Percentiles rank a stretch among this genome's conserved stretches.
Conservation (phyloP, 441 rosid species). For the Biscutella auriculata region DNA sequence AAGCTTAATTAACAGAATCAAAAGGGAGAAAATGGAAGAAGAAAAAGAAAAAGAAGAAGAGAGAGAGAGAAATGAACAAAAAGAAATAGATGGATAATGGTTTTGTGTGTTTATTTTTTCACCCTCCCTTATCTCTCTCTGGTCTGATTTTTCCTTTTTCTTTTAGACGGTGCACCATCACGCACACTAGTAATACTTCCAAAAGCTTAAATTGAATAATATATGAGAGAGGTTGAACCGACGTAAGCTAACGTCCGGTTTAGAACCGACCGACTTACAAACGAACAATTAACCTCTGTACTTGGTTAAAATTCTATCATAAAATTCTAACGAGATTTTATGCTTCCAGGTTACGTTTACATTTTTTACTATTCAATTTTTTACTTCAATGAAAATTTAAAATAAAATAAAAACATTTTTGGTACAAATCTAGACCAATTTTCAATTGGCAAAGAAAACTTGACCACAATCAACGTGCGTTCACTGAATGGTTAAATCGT, state of each 20-base stretch:
- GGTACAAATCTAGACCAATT: too few relatives aligned
- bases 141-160: constrained; percentile 7
- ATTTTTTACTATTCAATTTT: too few relatives aligned
- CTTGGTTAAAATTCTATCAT: not conserved
- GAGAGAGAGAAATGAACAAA: not conserved
- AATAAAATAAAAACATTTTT: too few relatives aligned
- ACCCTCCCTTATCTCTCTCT: constrained; percentile 22
- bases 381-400: too few relatives aligned
- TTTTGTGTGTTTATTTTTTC: constrained; percentile 14
- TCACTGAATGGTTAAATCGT: too few relatives aligned
- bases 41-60: not conserved
- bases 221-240: constrained; percentile 14
- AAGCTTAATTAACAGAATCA: constrained; percentile 9
- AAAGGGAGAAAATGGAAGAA: not conserved
- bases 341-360: too few relatives aligned
- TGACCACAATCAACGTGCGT: too few relatives aligned
- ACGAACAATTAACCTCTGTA: not conserved
- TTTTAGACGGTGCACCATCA: constrained; percentile 13
- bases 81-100: constrained; percentile 10
- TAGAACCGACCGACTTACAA: not conserved
- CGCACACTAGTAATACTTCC: constrained; percentile 12
- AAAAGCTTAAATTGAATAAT: not conserved
- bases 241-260: not conserved
- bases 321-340: too few relatives aligned
- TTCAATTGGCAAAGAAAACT: too few relatives aligned